These are phyloP conservation scores for Poa pratensis DNA, from an alignment of 176 grass and related monocot genomes.

Conservation along the genomic window DNA sequence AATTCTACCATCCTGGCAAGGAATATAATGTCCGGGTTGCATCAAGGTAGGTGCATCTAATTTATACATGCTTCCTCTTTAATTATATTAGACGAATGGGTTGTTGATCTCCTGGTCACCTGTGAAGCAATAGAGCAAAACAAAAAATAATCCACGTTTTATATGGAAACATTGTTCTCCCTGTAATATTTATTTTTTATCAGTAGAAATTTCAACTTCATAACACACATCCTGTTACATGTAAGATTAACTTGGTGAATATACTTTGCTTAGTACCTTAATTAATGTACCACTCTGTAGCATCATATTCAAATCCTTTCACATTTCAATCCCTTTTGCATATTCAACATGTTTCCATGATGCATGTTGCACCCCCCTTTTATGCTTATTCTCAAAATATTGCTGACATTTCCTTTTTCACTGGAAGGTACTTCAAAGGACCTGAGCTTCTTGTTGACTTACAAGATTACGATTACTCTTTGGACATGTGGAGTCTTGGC, in stretches of 20 bases:
- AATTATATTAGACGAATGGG: neutral
- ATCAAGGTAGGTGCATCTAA: constrained; percentile 50
- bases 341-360: neutral
- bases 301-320: neutral
- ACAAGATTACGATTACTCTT: constrained; percentile 87
- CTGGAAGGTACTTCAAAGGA: constrained; percentile 81
- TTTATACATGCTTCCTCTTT: neutral
- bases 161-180: neutral
- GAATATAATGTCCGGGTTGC: constrained; percentile 78
- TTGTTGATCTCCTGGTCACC: neutral
- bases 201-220: neutral
- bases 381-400: neutral
- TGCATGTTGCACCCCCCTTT: neutral
- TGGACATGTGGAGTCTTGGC: constrained; percentile 95
- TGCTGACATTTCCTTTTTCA: neutral
- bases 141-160: neutral
- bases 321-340: neutral
- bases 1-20: constrained; percentile 78
- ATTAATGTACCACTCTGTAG: neutral
- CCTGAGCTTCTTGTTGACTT: constrained; percentile 91
- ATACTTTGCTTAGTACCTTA: constrained; percentile 22
- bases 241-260: neutral
- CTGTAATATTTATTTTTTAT: neutral
- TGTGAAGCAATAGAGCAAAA: neutral
- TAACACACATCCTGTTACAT: neutral